Conservation (phyloP, 345 rosid species). For the Melastoma malabathricum region DNA sequence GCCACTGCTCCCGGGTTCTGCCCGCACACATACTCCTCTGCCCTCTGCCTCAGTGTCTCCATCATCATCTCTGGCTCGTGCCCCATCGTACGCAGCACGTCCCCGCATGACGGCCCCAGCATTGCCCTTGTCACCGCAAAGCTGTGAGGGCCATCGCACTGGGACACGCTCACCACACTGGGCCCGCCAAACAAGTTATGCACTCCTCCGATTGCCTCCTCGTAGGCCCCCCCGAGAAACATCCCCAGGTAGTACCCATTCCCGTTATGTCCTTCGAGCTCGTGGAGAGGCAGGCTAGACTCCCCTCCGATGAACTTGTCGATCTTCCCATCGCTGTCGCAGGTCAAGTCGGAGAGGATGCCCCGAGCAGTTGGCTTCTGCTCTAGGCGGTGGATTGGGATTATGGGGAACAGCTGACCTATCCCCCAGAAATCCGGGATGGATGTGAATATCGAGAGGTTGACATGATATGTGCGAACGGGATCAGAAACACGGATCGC, state of each 20-base stretch:
- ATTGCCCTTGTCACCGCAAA: conserved; percentile 77
- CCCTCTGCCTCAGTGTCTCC: conserved; percentile 81
- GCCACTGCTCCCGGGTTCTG: conserved; percentile 28
- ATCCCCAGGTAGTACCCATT: conserved; percentile 75
- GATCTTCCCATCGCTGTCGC: conserved; percentile 91
- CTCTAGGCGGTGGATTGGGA: conserved; percentile 75
- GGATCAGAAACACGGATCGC: conserved; percentile 43
- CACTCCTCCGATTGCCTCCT: conserved; percentile 95
- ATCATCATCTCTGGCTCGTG: conserved; percentile 97
- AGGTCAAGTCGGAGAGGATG: conserved; percentile 73
- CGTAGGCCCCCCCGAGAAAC: conserved; percentile 98
- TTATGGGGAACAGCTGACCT: conserved; percentile 78
- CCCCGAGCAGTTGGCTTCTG: conserved; percentile 63
- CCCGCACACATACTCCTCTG: conserved; percentile 39
- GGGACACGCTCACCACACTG: conserved; percentile 68
- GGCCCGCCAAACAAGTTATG: conserved; percentile 97
- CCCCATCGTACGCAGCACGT: conserved; percentile 88
- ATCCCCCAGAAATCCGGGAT: conserved; percentile 98
- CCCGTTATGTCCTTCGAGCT: conserved; percentile 31
- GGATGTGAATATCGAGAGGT: conserved; percentile 83
- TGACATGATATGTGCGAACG: conserved; percentile 57
- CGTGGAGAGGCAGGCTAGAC: conserved; percentile 81
- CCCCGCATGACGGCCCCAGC: conserved; percentile 74
- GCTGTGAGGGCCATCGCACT: conserved; percentile 89
- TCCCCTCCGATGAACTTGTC: conserved; percentile 84